Conservation (phyloP, 495 filamentous ascomycete genomes). For the Beverwykella pulmonaria region DNA sequence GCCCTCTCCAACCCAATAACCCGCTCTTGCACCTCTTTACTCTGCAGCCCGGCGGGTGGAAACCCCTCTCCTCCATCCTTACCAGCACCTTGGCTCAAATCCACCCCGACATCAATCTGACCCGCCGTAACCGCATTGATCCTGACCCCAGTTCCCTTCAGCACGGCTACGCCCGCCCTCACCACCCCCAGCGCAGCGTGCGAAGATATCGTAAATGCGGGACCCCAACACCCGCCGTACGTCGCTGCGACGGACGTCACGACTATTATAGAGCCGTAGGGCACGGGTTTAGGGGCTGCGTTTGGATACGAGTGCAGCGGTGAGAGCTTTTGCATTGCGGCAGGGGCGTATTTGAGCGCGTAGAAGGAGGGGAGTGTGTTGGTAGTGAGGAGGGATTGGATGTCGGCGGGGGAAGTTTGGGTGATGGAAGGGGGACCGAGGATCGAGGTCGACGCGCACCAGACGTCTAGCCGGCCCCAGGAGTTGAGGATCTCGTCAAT, state of each 20-base stretch:
- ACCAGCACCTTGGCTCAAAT: slow-evolving; percentile 58
- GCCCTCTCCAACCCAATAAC: slow-evolving; percentile 54
- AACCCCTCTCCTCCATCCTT: slow-evolving; percentile 55
- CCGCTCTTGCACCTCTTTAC: slow-evolving; percentile 49
- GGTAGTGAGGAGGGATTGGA: slow-evolving; percentile 59
- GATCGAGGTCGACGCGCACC: slow-evolving; percentile 58
- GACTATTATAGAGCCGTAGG: slow-evolving; percentile 63
- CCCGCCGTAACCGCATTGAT: slow-evolving; percentile 63
- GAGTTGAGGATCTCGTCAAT: slow-evolving; percentile 64
- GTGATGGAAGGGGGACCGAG: slow-evolving; percentile 60
- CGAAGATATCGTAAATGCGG: slow-evolving; percentile 59
- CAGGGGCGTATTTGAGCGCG: slow-evolving; percentile 63
- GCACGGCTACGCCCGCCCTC: slow-evolving; percentile 56
- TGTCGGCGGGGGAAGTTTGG: slow-evolving; percentile 55
- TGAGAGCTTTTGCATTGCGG: slow-evolving; percentile 62
- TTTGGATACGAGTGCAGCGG: slow-evolving; percentile 59
- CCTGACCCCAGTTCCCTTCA: slow-evolving; percentile 61
- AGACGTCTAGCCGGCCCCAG: slow-evolving; percentile 60
- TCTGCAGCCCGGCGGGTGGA: slow-evolving; percentile 58
- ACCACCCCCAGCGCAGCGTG: slow-evolving; percentile 65
- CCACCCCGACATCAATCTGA: slow-evolving; percentile 61
- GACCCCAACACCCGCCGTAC: slow-evolving; percentile 62
- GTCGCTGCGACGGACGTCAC: slow-evolving; percentile 58
- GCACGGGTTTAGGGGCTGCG: slow-evolving; percentile 58
- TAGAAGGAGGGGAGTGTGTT: slow-evolving; percentile 64